phyloP scores from a whole-genome alignment of 164 flowering plant genomes.

The Tinospora cordifolia region DNA sequence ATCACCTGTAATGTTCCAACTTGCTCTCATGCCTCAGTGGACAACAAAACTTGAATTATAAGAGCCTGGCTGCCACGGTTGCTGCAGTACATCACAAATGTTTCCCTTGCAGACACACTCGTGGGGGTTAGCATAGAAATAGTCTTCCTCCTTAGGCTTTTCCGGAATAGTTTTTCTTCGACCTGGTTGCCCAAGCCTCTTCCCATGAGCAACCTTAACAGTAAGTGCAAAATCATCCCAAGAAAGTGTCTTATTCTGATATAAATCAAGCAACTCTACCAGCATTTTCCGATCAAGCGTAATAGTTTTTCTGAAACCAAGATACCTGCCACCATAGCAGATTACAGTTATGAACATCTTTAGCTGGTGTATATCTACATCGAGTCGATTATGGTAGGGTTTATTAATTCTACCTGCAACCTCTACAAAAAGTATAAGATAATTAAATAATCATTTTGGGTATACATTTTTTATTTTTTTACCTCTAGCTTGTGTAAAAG shows the following conservation, averaged over 20 bases:
- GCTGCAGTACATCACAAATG: not conserved
- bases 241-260: constrained; percentile 62
- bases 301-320: constrained; percentile 67
- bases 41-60: too few species aligned
- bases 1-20: not conserved
- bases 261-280: constrained; percentile 66
- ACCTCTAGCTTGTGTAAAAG: too few species aligned
- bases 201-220: constrained; percentile 46
- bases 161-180: constrained; percentile 49
- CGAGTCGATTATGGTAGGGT: too few species aligned
- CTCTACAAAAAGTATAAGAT: too few species aligned
- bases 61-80: too few species aligned
- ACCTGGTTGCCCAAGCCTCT: constrained; percentile 58
- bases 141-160: constrained; percentile 96
- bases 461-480: too few species aligned
- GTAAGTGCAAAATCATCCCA: constrained; percentile 63
- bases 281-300: constrained; percentile 57
- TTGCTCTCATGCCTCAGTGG: too few species aligned
- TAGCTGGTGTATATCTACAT: too few species aligned
- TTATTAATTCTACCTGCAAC: too few species aligned
- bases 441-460: too few species aligned
- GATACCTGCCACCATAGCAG: constrained; percentile 48
- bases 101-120: constrained; percentile 67
- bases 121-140: constrained; percentile 88
- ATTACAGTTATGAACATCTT: not conserved